Percentiles rank a stretch among this genome's conserved stretches.
phyloP scores from a whole-genome alignment of 176 grass and related monocot genomes.

The Carex littledalei region DNA sequence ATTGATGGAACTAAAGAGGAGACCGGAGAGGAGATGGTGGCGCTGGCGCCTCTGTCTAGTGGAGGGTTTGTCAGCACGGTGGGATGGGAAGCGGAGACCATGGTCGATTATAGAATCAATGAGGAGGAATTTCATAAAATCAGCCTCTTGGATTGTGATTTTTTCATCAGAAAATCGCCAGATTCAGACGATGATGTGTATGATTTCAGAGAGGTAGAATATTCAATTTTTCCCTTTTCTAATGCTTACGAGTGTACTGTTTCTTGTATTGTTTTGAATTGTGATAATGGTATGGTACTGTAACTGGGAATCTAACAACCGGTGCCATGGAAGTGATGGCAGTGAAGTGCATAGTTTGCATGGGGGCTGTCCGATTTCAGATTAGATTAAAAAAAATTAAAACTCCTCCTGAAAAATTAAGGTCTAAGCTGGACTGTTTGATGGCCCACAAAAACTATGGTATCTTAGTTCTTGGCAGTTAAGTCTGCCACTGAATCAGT shows the following conservation, averaged over 20 bases:
- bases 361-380: too few species aligned
- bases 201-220: constrained; percentile 79
- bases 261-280: too few species aligned
- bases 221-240: neutral
- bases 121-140: constrained; percentile 98
- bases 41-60: constrained; percentile 56
- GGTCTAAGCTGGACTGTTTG: too few species aligned
- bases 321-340: too few species aligned
- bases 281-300: too few species aligned
- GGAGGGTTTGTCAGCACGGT: constrained; percentile 73
- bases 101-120: constrained; percentile 67
- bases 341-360: too few species aligned
- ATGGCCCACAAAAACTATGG: too few species aligned
- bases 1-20: neutral
- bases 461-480: too few species aligned
- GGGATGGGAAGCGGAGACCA: constrained; percentile 62
- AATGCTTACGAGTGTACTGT: neutral
- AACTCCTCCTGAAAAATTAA: too few species aligned
- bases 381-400: too few species aligned
- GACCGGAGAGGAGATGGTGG: constrained; percentile 26
- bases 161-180: constrained; percentile 67
- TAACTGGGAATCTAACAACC: too few species aligned
- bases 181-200: constrained; percentile 79
- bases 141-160: constrained; percentile 66
- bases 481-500: too few species aligned